Percentiles rank a stretch among this genome's conserved stretches.
Evolutionary conservation across 441 rosid genomes (phyloP).

Genomic region (Adansonia rubrostipa): DNA sequence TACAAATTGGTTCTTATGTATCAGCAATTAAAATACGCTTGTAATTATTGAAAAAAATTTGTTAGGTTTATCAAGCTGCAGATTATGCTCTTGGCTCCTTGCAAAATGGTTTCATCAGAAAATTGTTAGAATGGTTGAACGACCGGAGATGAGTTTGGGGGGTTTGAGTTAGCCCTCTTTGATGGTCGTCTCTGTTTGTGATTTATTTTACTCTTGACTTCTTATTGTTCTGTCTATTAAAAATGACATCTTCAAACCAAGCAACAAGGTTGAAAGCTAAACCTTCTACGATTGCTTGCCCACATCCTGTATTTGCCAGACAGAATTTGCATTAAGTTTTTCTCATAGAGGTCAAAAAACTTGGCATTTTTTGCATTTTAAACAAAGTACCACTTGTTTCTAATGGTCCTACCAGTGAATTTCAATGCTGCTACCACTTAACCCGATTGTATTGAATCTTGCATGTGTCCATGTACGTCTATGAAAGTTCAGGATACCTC

Average conservation of each 20-base stretch:
- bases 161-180: constrained; percentile 20
- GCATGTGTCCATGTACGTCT: constrained; percentile 67
- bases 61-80: neutral
- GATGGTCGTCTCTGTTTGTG: neutral
- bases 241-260: constrained; percentile 90
- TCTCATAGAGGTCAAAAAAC: neutral
- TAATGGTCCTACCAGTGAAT: neutral
- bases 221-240: constrained; percentile 66
- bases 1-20: no score
- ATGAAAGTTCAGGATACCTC: constrained; percentile 67
- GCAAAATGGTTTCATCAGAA: neutral
- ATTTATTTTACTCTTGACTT: constrained; percentile 44
- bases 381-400: no score
- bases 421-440: constrained; percentile 25
- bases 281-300: constrained; percentile 77
- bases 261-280: constrained; percentile 75
- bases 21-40: no score
- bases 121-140: constrained; percentile 4
- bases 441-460: constrained; percentile 68
- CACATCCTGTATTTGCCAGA: constrained; percentile 62
- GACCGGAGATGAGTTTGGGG: constrained; percentile 13
- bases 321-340: neutral
- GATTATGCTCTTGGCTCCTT: constrained; percentile 1
- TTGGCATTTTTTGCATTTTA: neutral
- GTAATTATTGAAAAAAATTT: neutral